Conservation (phyloP, 495 filamentous ascomycete genomes). For the Penicillium tannophilum region DNA sequence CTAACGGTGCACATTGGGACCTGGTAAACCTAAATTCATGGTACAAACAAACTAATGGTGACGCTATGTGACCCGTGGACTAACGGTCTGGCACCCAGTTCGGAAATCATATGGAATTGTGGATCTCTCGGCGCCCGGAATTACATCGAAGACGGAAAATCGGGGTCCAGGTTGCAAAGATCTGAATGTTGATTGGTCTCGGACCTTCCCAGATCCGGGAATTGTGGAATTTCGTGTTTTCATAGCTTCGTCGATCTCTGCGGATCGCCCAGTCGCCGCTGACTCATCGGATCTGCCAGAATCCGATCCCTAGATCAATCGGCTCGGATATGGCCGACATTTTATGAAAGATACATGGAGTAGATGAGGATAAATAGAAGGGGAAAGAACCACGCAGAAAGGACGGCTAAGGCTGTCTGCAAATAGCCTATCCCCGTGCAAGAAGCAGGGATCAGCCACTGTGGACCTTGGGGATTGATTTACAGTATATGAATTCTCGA, state of each 20-base stretch:
- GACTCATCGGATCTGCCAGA: neutral
- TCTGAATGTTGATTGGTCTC: neutral
- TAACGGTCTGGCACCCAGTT: conserved; percentile 4
- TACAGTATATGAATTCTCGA: no score
- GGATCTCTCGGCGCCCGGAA: conserved; percentile 16
- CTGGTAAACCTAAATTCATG: neutral
- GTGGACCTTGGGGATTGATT: no score
- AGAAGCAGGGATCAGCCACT: no score
- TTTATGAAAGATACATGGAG: neutral
- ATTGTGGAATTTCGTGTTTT: conserved; percentile 1
- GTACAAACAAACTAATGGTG: neutral
- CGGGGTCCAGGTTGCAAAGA: conserved; percentile 6
- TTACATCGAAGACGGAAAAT: conserved; percentile 1
- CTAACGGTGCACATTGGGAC: neutral
- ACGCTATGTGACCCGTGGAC: neutral
- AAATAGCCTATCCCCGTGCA: no score
- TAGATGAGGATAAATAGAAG: neutral
- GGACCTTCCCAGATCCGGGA: conserved; percentile 12
- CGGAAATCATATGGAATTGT: conserved; percentile 11
- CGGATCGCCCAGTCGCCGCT: neutral
- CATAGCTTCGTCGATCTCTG: conserved; percentile 1
- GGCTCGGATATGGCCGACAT: neutral
- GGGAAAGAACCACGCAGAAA: neutral
- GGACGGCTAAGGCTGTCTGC: neutral
- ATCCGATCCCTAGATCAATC: neutral